Percentiles rank a stretch among this genome's conserved stretches.
These are phyloP conservation scores for Leccinum subrobustum DNA, from an alignment of 1,284 basidiomycete species.

Conservation along the genomic window DNA sequence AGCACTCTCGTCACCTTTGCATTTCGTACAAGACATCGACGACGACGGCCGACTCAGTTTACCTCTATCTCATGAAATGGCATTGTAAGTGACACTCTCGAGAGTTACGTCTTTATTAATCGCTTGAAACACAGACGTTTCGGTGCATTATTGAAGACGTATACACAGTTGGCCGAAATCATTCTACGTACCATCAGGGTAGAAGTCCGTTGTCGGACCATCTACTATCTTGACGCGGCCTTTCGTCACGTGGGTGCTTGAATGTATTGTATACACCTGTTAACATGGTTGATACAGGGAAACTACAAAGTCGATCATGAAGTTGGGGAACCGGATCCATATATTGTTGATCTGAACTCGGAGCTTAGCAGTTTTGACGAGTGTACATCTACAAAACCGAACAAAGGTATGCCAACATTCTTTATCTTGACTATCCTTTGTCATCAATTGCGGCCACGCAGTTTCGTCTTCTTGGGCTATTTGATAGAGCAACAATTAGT, in stretches of 20 bases:
- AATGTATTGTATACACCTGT: not conserved
- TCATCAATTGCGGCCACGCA: conserved; percentile 29
- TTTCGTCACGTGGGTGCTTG: conserved; percentile 60
- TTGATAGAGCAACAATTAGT: conserved; percentile 87
- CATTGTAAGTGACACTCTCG: conserved; percentile 55
- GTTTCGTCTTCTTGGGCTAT: conserved; percentile 84
- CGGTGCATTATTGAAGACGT: conserved; percentile 87
- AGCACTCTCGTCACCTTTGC: conserved; percentile 44
- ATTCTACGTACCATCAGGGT: conserved; percentile 88
- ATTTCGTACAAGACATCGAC: conserved; percentile 32
- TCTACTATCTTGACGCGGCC: conserved; percentile 81
- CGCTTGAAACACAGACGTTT: conserved; percentile 63
- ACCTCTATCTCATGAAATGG: conserved; percentile 85
- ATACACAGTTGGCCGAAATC: conserved; percentile 82
- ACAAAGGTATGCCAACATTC: conserved; percentile 52
- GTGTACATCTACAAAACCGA: conserved; percentile 58
- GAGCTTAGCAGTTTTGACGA: conserved; percentile 82
- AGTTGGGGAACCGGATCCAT: conserved; percentile 86
- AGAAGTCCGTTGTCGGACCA: conserved; percentile 84
- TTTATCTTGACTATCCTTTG: not conserved
- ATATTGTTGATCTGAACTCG: conserved; percentile 85
- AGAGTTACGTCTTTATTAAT: not conserved
- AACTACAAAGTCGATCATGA: conserved; percentile 82
- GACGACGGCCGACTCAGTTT: conserved; percentile 54
- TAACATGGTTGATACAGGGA: conserved; percentile 49